A percentile compares a stretch with the other conserved stretches of the same genome.
Conservation (phyloP, 495 filamentous ascomycete genomes). For the Xylaria sp. region DNA sequence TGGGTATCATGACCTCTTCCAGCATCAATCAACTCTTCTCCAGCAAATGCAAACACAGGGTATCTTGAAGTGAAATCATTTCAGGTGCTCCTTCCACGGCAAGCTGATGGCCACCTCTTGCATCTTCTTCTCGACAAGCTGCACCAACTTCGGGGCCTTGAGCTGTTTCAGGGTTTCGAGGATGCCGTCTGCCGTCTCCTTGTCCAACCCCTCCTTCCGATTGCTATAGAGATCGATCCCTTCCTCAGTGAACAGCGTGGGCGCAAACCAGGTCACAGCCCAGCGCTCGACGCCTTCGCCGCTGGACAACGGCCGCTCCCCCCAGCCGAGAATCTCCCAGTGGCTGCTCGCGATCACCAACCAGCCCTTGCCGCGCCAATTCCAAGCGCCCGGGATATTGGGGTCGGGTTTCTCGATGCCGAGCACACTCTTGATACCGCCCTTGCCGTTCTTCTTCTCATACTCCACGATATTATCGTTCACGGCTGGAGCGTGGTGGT, state of each 20-base stretch:
- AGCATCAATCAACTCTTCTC: background rate
- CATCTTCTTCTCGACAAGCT: slow-evolving; percentile 53
- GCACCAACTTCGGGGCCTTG: slow-evolving; percentile 45
- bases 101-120: slow-evolving; percentile 50
- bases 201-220: slow-evolving; percentile 56
- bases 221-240: slow-evolving; percentile 76
- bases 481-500: slow-evolving; percentile 37
- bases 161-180: slow-evolving; percentile 52
- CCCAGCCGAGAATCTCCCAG: slow-evolving; percentile 80
- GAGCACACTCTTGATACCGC: slow-evolving; percentile 59
- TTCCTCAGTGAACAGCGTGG: slow-evolving; percentile 75
- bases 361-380: slow-evolving; percentile 75
- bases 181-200: slow-evolving; percentile 54
- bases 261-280: slow-evolving; percentile 78
- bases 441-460: slow-evolving; percentile 57
- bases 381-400: slow-evolving; percentile 58
- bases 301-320: slow-evolving; percentile 49
- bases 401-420: slow-evolving; percentile 66
- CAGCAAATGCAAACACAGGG: background rate
- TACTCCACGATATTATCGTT: slow-evolving; percentile 75
- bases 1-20: slow-evolving; percentile 21
- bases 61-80: slow-evolving; percentile 20
- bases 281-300: slow-evolving; percentile 55
- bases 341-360: slow-evolving; percentile 67
- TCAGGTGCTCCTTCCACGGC: slow-evolving; percentile 49